Conservation (phyloP, 2,329 filamentous ascomycete species). For the Fusarium austroafricanum region DNA sequence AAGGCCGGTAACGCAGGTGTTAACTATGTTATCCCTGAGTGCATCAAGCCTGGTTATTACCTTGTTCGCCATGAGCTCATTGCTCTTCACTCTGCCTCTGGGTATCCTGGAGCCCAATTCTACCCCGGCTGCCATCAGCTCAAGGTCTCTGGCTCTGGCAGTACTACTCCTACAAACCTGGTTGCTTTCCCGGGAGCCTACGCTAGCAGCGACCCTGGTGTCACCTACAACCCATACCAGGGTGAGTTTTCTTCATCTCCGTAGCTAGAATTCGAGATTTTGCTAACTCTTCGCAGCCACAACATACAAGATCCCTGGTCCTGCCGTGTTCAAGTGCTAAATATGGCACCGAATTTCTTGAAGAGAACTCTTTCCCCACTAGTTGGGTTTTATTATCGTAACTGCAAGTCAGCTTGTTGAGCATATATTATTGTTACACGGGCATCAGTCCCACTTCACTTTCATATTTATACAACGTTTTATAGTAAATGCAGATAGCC, state of each 20-base stretch:
- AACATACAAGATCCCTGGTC: conserved; percentile 61
- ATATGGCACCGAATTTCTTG: not conserved
- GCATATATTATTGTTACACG: conserved; percentile 8
- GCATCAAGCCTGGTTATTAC: conserved; percentile 65
- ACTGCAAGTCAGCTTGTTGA: conserved; percentile 17
- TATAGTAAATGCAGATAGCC: conserved; percentile 4
- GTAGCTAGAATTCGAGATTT: not conserved
- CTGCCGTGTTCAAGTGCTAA: conserved; percentile 61
- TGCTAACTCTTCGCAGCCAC: conserved; percentile 41
- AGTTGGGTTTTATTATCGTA: conserved; percentile 17
- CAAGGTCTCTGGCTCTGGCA: conserved; percentile 63
- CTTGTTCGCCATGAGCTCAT: conserved; percentile 69
- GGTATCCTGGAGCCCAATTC: conserved; percentile 66
- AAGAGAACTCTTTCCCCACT: conserved; percentile 7
- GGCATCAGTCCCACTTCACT: conserved; percentile 15
- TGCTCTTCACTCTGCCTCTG: conserved; percentile 61
- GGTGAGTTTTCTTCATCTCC: conserved; percentile 44
- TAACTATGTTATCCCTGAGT: conserved; percentile 65
- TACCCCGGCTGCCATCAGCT: conserved; percentile 70
- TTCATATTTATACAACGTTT: conserved; percentile 21
- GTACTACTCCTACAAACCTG: conserved; percentile 53
- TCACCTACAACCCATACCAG: conserved; percentile 65
- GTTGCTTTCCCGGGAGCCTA: conserved; percentile 68
- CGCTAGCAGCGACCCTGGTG: conserved; percentile 60
- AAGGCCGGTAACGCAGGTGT: conserved; percentile 57